Evolutionary conservation across 179 eudicot species (phyloP).

Genomic region (Sideroxylon spinosum): DNA sequence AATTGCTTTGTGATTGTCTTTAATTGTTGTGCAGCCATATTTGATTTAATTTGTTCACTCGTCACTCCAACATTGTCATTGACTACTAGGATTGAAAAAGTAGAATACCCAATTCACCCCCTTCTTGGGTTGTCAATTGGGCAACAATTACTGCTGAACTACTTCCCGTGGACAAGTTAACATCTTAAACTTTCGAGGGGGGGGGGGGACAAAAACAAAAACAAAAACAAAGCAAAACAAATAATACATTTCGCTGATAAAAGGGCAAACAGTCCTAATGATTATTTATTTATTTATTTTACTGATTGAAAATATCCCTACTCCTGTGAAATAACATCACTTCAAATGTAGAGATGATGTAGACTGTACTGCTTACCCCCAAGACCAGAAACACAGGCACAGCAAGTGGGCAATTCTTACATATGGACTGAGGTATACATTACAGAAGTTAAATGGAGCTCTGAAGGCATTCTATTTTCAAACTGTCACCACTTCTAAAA

Average conservation of each 20-base stretch:
- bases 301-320: background rate
- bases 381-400: background rate
- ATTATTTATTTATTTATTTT: background rate
- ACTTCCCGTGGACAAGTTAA: too few species aligned
- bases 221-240: too few species aligned
- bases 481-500: background rate
- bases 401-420: conserved; percentile 3
- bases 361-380: background rate
- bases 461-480: background rate
- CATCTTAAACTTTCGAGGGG: too few species aligned
- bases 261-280: background rate
- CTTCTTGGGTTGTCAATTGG: too few species aligned
- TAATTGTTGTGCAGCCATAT: too few species aligned
- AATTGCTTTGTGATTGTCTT: too few species aligned
- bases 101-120: too few species aligned
- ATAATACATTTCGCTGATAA: background rate
- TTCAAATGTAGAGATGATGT: background rate
- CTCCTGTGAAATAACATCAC: background rate
- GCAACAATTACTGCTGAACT: too few species aligned
- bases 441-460: background rate
- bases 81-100: too few species aligned
- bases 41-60: too few species aligned
- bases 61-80: too few species aligned
- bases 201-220: too few species aligned
- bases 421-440: background rate